A percentile compares a stretch with the other conserved stretches of the same genome.
Conservation (phyloP, 2,329 filamentous ascomycete species). For the Penicillium sclerotiorum region DNA sequence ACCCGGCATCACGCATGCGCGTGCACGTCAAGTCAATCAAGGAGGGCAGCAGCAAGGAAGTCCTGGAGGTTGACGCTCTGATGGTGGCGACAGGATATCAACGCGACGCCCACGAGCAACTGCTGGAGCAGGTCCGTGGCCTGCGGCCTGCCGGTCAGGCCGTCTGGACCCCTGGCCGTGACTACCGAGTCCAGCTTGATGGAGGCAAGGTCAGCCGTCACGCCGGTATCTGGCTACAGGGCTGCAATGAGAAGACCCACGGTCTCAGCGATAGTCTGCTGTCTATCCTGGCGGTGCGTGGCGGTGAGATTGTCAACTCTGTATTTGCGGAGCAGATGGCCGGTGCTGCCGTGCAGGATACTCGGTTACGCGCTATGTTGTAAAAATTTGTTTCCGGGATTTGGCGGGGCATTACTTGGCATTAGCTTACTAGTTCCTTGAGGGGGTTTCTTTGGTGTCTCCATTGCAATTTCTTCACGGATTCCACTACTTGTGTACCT, state of each 20-base stretch:
- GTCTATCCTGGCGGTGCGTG: conserved; percentile 73
- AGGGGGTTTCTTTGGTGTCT: no score
- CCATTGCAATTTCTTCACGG: no score
- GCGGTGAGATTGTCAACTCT: conserved; percentile 75
- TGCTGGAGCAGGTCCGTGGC: conserved; percentile 68
- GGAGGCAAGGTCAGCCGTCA: conserved; percentile 67
- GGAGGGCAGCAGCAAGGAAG: conserved; percentile 53
- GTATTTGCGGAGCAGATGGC: conserved; percentile 62
- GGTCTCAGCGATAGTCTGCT: conserved; percentile 82
- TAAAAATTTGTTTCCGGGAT: conserved; percentile 14
- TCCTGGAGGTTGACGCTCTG: conserved; percentile 75
- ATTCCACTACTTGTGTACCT: no score
- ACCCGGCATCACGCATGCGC: conserved; percentile 55
- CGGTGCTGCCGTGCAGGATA: conserved; percentile 35
- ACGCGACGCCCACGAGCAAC: conserved; percentile 74
- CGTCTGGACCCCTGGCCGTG: conserved; percentile 69
- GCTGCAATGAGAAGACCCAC: conserved; percentile 90
- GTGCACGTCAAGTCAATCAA: conserved; percentile 60
- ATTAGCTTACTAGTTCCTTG: no score
- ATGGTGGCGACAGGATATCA: conserved; percentile 87
- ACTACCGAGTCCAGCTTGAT: conserved; percentile 77
- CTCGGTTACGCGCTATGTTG: conserved; percentile 36
- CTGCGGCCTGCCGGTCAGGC: conserved; percentile 64
- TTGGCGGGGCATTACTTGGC: background rate
- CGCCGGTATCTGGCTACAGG: conserved; percentile 88